Percentiles rank a stretch among this genome's conserved stretches.
phyloP scores from a whole-genome alignment of 2,329 filamentous ascomycete genomes.

The Blastomyces emzantsi region DNA sequence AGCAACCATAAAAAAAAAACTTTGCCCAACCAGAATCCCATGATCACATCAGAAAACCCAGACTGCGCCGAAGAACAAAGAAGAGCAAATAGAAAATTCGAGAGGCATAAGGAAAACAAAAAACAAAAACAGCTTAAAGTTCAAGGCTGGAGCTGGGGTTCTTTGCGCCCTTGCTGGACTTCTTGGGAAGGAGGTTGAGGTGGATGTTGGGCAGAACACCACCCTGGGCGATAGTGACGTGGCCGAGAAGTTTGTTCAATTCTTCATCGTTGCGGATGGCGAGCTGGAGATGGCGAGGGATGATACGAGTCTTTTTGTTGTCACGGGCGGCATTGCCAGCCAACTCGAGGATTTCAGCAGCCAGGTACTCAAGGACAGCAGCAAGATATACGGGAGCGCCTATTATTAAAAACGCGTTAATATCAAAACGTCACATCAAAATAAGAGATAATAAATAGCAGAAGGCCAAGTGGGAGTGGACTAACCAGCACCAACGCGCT shows the following conservation, averaged over 20 bases:
- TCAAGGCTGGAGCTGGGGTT: constrained; percentile 68
- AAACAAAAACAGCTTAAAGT: constrained; percentile 63
- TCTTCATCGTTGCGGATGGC: constrained; percentile 99
- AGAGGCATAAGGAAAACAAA: constrained; percentile 33
- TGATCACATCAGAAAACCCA: constrained; percentile 62
- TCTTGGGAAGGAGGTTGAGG: constrained; percentile 98
- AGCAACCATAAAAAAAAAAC: constrained; percentile 41
- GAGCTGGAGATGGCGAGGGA: constrained; percentile 95
- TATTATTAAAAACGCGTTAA: constrained; percentile 26
- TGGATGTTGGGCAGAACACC: constrained; percentile 96
- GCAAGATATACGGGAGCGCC: constrained; percentile 92
- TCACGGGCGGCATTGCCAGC: constrained; percentile 97
- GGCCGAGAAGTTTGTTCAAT: constrained; percentile 95
- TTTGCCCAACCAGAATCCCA: constrained; percentile 59
- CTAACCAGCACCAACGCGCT: constrained; percentile 93
- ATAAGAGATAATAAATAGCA: neutral
- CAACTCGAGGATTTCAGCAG: constrained; percentile 97
- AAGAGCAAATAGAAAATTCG: constrained; percentile 42
- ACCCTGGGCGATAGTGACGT: constrained; percentile 95
- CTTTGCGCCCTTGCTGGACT: constrained; percentile 93
- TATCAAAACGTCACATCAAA: constrained; percentile 7
- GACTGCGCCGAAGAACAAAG: constrained; percentile 65
- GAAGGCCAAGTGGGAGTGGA: constrained; percentile 13
- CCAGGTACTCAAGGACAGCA: constrained; percentile 95
- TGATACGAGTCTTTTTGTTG: constrained; percentile 99